Base-by-base conservation (phyloP, 352 stramenopile genomes). In the Globisporangium spiculum region DNA sequence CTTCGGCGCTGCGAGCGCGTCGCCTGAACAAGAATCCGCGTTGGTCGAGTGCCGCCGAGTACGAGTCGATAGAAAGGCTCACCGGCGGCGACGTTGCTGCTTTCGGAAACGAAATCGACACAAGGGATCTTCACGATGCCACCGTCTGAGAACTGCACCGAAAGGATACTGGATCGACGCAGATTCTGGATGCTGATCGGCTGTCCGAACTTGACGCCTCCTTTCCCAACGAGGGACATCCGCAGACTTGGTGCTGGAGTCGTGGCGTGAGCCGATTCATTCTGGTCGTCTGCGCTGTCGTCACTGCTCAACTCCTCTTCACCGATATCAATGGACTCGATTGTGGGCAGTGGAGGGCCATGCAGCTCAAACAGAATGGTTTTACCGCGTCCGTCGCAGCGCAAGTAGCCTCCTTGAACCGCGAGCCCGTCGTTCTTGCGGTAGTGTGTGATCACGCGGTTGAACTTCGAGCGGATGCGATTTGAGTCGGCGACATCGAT, bases 401-500 rank as follows among this genome's bases (percentile, higher is more conserved):
- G 74, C 60, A 95, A 72, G 63, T 83, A 93, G 1, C 83, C 83
- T 12, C 87, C 87, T 63, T 86, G 82, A 0, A 90, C 82, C n/a
- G 73, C 66, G 2, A 73, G 64, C 1, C 32, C 58, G 48, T 91
- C 87, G 50, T 81, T 83, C 72, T 93, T 93, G 66, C 81, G 81
- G 41, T 87, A 92, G 62, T 92, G 84, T 14, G 86, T 94, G 56
- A 96, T 83, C 26, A 96, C 80, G 36, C 84, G 86, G 41, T 96
- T 93, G 67, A 96, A 93, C 70, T 92, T 93, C 48, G 83, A 92
- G 24, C 84, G 83, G 27, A 89, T 70, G 8, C 88, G 86, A 58
- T 96, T 94, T 63, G 86, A 94, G 71, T 96, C 83, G 1, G 77
- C 84, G 8, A 96, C 85, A 60, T 93, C 81, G 50, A 96, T 91